Conservation (phyloP, 179 eudicot genomes). For the Vitellaria paradoxa region DNA sequence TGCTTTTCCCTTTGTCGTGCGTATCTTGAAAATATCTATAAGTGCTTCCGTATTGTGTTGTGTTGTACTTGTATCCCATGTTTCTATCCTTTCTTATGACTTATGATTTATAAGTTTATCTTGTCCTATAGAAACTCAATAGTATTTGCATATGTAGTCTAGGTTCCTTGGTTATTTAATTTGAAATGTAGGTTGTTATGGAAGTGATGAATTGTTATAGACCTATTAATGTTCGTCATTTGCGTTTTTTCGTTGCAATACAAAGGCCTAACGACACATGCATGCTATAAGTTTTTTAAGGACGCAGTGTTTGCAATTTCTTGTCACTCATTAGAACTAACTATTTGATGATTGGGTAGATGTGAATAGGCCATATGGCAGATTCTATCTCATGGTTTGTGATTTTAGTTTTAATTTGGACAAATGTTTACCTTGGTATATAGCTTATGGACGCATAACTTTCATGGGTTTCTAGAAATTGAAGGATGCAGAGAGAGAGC, state of each 20-base stretch:
- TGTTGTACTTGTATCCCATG: too few species aligned
- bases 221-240: background rate
- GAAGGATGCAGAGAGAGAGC: constrained; percentile 65
- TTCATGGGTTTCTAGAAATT: constrained; percentile 47
- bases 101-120: background rate
- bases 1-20: too few species aligned
- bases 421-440: background rate
- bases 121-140: background rate
- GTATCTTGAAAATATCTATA: too few species aligned
- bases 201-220: background rate
- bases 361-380: too few species aligned
- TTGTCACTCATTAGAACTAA: too few species aligned
- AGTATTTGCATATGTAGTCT: background rate
- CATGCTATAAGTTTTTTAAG: background rate
- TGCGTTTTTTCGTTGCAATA: background rate
- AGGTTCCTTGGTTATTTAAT: background rate
- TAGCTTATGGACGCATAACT: background rate
- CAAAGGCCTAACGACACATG: background rate
- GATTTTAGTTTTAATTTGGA: background rate
- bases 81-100: too few species aligned
- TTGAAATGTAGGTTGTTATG: background rate
- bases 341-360: too few species aligned
- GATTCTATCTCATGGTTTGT: too few species aligned
- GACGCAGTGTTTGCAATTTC: too few species aligned
- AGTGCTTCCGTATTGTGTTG: too few species aligned